These are phyloP conservation scores for Colletotrichum sp. DNA, from an alignment of 2,329 filamentous ascomycete genomes.

Conservation along the genomic window DNA sequence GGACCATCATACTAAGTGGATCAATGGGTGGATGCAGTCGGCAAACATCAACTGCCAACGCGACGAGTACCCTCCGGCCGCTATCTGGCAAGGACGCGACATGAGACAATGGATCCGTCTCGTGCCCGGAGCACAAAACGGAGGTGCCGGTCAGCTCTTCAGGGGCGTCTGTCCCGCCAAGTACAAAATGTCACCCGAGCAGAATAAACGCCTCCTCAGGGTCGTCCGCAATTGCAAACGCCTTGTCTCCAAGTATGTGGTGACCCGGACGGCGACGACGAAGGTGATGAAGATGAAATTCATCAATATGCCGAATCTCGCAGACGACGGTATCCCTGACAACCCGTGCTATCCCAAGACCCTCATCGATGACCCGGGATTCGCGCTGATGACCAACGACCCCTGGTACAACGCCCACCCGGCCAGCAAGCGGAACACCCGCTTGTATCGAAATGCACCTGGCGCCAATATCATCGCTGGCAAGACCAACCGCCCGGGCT, in stretches of 20 bases:
- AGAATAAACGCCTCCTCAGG: neutral
- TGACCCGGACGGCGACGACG: neutral
- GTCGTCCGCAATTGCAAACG: neutral
- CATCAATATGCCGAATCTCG: neutral
- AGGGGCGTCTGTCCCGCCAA: neutral
- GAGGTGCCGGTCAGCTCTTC: conserved; percentile 14
- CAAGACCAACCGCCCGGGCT: neutral
- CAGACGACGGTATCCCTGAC: conserved; percentile 22
- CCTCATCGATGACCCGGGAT: conserved; percentile 24
- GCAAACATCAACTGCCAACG: neutral
- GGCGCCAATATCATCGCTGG: neutral
- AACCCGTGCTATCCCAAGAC: conserved; percentile 26
- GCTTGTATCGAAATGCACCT: neutral
- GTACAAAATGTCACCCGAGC: neutral
- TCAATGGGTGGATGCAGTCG: conserved; percentile 6
- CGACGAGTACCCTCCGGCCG: conserved; percentile 12
- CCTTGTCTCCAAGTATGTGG: neutral
- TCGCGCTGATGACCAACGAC: conserved; percentile 24
- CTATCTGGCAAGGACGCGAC: conserved; percentile 9
- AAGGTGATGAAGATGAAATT: conserved; percentile 2
- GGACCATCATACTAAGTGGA: conserved; percentile 5
- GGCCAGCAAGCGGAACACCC: neutral
- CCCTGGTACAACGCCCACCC: conserved; percentile 18
- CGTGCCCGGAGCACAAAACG: conserved; percentile 12
- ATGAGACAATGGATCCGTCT: conserved; percentile 9